Evolutionary conservation across 208 protist species (phyloP).

Genomic region (Leishmania guyanensis): DNA sequence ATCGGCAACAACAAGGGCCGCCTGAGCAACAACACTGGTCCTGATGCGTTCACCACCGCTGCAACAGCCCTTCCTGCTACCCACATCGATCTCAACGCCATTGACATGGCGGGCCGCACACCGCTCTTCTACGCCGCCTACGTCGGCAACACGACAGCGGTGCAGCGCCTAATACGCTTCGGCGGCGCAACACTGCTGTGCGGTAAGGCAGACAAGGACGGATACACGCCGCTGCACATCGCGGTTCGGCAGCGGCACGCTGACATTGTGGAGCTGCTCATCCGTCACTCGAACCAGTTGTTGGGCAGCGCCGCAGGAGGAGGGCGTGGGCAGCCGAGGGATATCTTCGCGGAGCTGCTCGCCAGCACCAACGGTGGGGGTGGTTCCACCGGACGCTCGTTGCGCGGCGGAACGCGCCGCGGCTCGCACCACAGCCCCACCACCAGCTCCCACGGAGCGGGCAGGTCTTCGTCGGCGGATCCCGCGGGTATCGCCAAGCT

Average conservation of each 20-base stretch:
- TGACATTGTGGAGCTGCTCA: conserved; percentile 51
- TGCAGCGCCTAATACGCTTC: conserved; percentile 45
- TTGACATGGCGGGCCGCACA: conserved; percentile 76
- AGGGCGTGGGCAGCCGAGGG: conserved; percentile 11
- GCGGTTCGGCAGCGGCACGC: conserved; percentile 59
- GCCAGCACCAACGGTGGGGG: background rate
- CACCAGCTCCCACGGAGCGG: background rate
- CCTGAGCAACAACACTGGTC: background rate
- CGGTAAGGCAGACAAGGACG: conserved; percentile 55
- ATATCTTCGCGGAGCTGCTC: conserved; percentile 19
- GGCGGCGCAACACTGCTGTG: conserved; percentile 22
- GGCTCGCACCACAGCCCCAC: conserved; percentile 11
- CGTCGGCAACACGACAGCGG: conserved; percentile 61
- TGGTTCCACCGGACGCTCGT: background rate
- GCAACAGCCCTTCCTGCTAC: background rate
- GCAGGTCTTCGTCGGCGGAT: background rate
- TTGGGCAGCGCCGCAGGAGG: conserved; percentile 10
- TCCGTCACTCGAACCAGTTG: conserved; percentile 45
- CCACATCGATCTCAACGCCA: conserved; percentile 71
- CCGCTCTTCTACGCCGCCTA: conserved; percentile 83
- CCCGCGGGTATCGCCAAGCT: conserved; percentile 1
- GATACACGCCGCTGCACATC: conserved; percentile 74
- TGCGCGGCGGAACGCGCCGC: conserved; percentile 15
- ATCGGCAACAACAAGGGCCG: conserved; percentile 3
- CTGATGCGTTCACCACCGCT: conserved; percentile 3